phyloP scores from a whole-genome alignment of 306 rosid genomes.

The Vigna reflexopilosa region DNA sequence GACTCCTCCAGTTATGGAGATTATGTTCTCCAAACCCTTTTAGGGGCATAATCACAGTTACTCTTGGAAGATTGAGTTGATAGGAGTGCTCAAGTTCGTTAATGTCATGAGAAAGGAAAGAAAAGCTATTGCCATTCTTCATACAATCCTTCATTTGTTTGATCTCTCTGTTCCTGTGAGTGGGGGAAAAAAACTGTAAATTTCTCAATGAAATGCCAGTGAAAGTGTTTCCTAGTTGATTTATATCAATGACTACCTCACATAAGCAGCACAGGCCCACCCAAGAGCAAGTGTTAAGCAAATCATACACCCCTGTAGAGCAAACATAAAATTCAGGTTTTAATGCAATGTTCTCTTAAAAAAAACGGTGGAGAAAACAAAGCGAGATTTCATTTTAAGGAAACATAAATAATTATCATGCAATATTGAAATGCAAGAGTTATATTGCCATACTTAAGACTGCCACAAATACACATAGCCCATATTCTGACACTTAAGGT shows the following conservation, averaged over 20 bases:
- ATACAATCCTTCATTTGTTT: constrained; percentile 68
- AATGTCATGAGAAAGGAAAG: constrained; percentile 83
- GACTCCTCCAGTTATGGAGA: constrained; percentile 93
- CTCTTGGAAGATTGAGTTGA: constrained; percentile 88
- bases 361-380: constrained; percentile 25
- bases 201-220: constrained; percentile 22
- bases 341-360: constrained; percentile 3
- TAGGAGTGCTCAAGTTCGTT: constrained; percentile 84
- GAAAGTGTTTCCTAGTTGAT: constrained; percentile 20
- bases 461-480: background rate
- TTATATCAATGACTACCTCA: constrained; percentile 65
- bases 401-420: constrained; percentile 9
- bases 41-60: constrained; percentile 88
- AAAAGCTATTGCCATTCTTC: constrained; percentile 71
- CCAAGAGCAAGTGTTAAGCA: constrained; percentile 84
- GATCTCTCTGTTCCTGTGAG: constrained; percentile 87
- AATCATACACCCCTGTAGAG: constrained; percentile 78
- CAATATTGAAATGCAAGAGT: constrained; percentile 21
- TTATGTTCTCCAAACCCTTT: constrained; percentile 99
- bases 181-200: background rate
- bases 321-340: constrained; percentile 32
- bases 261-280: constrained; percentile 86
- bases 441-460: constrained; percentile 27
- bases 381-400: constrained; percentile 32
- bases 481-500: constrained; percentile 17